A percentile compares a stretch with the other conserved stretches of the same genome.
phyloP scores from a whole-genome alignment of 1,139 yeast species.

The Yamadazyma mexicana region DNA sequence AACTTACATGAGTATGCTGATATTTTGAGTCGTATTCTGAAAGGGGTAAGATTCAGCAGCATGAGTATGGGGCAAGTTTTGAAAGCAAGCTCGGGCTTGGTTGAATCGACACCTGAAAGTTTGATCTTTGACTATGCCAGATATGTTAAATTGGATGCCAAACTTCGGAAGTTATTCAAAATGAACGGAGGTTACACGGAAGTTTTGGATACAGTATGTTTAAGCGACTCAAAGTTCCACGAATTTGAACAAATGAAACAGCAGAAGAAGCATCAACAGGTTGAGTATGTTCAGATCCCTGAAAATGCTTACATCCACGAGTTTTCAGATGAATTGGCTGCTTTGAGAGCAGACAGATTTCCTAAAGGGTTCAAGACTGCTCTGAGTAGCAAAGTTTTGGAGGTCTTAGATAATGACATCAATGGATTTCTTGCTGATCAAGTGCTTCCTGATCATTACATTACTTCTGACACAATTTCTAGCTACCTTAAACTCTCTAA shows the following conservation, averaged over 20 bases:
- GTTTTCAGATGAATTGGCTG: constrained; percentile 22
- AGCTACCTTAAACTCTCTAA: constrained; percentile 20
- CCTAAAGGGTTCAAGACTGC: constrained; percentile 15
- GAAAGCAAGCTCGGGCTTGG: constrained; percentile 11
- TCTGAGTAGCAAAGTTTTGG: constrained; percentile 17
- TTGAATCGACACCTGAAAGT: constrained; percentile 6
- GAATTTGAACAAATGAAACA: constrained; percentile 19
- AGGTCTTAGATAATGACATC: constrained; percentile 18
- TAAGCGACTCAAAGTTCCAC: constrained; percentile 25
- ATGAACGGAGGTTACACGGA: constrained; percentile 32
- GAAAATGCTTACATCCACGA: constrained; percentile 23
- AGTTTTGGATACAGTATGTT: constrained; percentile 31
- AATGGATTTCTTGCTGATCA: constrained; percentile 16
- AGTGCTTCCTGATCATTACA: constrained; percentile 12
- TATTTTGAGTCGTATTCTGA: constrained; percentile 27
- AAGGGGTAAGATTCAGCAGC: constrained; percentile 16
- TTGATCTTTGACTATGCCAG: constrained; percentile 2
- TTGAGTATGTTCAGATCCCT: constrained; percentile 20
- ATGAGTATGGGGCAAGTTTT: constrained; percentile 11
- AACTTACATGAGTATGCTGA: constrained; percentile 31
- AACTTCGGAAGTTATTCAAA: constrained; percentile 23
- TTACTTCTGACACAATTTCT: constrained; percentile 19
- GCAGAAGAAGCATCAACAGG: background rate
- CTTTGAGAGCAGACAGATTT: constrained; percentile 20
- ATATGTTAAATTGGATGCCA: constrained; percentile 9